phyloP scores from a whole-genome alignment of 805 yeast genomes.

The Crinitomyces ghanaensis region DNA sequence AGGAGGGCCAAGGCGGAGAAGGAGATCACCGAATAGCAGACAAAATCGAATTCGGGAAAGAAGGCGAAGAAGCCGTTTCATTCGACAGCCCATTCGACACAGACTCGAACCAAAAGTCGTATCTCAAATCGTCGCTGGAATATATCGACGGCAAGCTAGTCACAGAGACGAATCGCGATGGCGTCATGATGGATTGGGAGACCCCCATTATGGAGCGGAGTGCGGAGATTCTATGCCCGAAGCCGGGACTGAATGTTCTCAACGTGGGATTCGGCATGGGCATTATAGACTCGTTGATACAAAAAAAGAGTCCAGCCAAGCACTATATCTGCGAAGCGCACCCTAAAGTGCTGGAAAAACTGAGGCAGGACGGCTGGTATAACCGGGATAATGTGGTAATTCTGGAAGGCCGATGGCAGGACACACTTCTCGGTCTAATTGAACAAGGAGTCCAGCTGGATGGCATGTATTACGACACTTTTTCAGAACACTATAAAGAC shows the following conservation, averaged over 20 bases:
- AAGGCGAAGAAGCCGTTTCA: constrained; percentile 12
- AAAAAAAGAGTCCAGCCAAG: constrained; percentile 40
- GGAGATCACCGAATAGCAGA: constrained; percentile 11
- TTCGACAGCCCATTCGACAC: constrained; percentile 15
- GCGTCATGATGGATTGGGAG: constrained; percentile 99
- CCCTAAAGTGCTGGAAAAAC: constrained; percentile 69
- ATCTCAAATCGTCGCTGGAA: constrained; percentile 52
- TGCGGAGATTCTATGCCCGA: constrained; percentile 56
- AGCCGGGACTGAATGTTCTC: constrained; percentile 35
- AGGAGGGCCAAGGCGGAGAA: constrained; percentile 1
- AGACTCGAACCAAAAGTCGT: constrained; percentile 41
- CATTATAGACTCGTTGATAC: constrained; percentile 74
- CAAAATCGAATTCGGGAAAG: constrained; percentile 12
- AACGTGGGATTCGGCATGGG: constrained; percentile 98
- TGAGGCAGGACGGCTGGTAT: constrained; percentile 73
- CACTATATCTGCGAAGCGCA: constrained; percentile 94
- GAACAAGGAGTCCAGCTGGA: constrained; percentile 63
- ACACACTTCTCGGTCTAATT: constrained; percentile 53
- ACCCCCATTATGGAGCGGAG: constrained; percentile 69
- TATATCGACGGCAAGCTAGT: constrained; percentile 58
- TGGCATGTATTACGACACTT: constrained; percentile 90
- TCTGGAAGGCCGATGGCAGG: constrained; percentile 91
- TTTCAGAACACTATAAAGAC: constrained; percentile 82
- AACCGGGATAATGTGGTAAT: constrained; percentile 59
- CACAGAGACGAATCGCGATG: constrained; percentile 67